These are phyloP conservation scores for Calendula officinalis DNA, from an alignment of 129 eudicot species.

Conservation along the genomic window DNA sequence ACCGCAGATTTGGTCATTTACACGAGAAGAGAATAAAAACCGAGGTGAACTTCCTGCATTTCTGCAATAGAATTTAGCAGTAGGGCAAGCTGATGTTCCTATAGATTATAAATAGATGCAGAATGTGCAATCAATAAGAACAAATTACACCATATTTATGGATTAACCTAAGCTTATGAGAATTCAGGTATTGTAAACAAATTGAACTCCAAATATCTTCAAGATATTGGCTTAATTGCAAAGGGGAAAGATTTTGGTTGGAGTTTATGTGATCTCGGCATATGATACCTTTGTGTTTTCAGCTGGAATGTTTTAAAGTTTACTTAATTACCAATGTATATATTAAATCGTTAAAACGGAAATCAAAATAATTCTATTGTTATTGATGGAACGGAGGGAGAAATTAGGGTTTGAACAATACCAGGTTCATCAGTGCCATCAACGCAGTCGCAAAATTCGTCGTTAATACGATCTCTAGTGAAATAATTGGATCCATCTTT, in stretches of 20 bases:
- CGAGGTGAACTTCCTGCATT: constrained; percentile 83
- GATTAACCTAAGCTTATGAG: no score
- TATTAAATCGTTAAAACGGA: neutral
- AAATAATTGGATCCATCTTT: constrained; percentile 78
- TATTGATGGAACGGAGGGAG: neutral
- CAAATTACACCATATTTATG: neutral
- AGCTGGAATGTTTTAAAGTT: neutral
- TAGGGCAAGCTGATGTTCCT: constrained; percentile 98
- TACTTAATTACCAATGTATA: constrained; percentile 1
- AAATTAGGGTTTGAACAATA: constrained; percentile 28
- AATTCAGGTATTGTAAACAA: no score
- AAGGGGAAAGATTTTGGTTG: no score
- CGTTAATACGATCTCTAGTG: constrained; percentile 76
- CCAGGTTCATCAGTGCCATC: constrained; percentile 99
- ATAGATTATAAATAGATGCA: constrained; percentile 8
- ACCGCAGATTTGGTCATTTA: constrained; percentile 95
- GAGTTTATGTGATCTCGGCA: no score
- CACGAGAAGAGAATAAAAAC: constrained; percentile 84
- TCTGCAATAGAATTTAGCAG: constrained; percentile 76
- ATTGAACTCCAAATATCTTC: no score
- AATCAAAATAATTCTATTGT: neutral
- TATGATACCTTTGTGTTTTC: neutral
- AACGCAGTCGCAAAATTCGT: constrained; percentile 78
- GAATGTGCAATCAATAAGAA: neutral
- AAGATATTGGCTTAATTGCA: no score